Base-by-base conservation (phyloP, 805 yeast genomes). In the Cyberlindnera euphorbiiphila region DNA sequence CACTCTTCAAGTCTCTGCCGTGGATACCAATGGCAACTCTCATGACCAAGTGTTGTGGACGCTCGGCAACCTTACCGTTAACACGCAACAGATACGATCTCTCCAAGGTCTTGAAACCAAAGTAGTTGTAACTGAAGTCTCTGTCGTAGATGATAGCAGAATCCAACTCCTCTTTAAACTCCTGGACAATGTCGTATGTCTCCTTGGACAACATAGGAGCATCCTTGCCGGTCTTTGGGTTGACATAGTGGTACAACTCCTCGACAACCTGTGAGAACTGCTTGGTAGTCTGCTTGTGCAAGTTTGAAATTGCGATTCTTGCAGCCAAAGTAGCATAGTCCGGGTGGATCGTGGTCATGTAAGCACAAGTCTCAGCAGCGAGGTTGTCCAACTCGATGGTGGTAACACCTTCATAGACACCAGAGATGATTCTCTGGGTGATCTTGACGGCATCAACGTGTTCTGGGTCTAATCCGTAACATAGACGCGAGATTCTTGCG, bases 391-490 rank as follows among this genome's bases (percentile, higher is more conserved):
- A 26, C 34, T 45, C 43, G 40, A 83, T 75, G 38, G 98, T 93
- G 56, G 91, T 88, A 36, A 93, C 98, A 56, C 98, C 98, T 57
- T 87, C 94, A 63, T 91, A 93, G 39, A 93, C 96, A 61, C 98
- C 98, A 11, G 93, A 76, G 46, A 88, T 89, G 53, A 91, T 94
- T 59, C 95, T 76, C 64, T 93, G 98, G 16, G 98, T 91, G 64
- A 93, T 88, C 49, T 93, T 85, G 38, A 85, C 96, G 25, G 98
- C 89, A 59, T 93, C 98, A 43, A 93, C 89, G 62, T 88, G 96
- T 32, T 74, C 75, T 26, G 95, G 72, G 60, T 91, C 96, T 51
- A 93, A 75, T 35, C 97, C 97, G 59, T 93, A 91, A 54, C 98
- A 89, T 46, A 93, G 76, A 57, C 96, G 84, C 49, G 91, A 84